phyloP scores from a whole-genome alignment of 73 alveolate genomes.

The Diophrys sp. region DNA sequence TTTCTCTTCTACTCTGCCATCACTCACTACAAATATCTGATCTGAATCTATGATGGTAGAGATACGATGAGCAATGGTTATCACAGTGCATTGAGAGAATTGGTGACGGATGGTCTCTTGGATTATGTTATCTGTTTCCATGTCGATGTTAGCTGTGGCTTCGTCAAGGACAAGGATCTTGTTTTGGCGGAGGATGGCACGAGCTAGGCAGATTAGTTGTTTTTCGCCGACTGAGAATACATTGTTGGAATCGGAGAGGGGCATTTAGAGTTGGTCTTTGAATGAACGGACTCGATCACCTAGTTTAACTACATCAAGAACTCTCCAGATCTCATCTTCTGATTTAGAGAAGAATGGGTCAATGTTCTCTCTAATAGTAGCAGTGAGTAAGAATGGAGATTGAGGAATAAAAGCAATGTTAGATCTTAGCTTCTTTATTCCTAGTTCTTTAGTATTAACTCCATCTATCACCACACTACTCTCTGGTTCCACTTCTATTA shows the following conservation, averaged over 20 bases:
- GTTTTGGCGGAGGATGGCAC: slow-evolving; percentile 68
- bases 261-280: slow-evolving; percentile 19
- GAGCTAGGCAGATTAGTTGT: slow-evolving; percentile 76
- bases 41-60: slow-evolving; percentile 69
- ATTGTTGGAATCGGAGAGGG: slow-evolving; percentile 18
- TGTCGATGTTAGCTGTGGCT: slow-evolving; percentile 81
- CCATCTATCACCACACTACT: slow-evolving; percentile 72
- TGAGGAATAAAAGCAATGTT: slow-evolving; percentile 78
- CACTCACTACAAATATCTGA: slow-evolving; percentile 65
- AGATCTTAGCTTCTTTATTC: slow-evolving; percentile 65
- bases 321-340: slow-evolving; percentile 30
- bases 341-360: slow-evolving; percentile 69
- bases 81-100: slow-evolving; percentile 62
- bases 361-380: slow-evolving; percentile 79
- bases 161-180: slow-evolving; percentile 77
- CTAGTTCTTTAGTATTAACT: slow-evolving; percentile 58
- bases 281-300: slow-evolving; percentile 17
- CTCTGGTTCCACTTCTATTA: slow-evolving; percentile 65
- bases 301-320: slow-evolving; percentile 21
- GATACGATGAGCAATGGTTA: slow-evolving; percentile 80
- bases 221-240: slow-evolving; percentile 65
- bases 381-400: slow-evolving; percentile 76
- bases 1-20: slow-evolving; percentile 35
- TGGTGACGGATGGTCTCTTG: slow-evolving; percentile 54
- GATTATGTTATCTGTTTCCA: slow-evolving; percentile 68